Percentiles rank a stretch among this genome's conserved stretches.
phyloP scores from a whole-genome alignment of 208 protist genomes.

The Porcisia hertigi region DNA sequence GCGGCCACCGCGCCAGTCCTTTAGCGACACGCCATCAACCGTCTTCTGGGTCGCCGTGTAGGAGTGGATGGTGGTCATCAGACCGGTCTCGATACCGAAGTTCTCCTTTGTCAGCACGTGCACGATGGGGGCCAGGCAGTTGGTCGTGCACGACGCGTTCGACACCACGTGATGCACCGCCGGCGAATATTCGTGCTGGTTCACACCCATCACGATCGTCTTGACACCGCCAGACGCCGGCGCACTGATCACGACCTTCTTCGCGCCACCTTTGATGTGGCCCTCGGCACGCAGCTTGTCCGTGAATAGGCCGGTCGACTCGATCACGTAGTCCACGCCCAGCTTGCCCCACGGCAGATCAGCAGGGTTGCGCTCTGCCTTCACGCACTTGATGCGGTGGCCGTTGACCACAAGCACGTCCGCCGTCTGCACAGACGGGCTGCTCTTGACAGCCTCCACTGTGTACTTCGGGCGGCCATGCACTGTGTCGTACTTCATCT shows the following conservation, averaged over 20 bases:
- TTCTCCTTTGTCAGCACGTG: constrained; percentile 96
- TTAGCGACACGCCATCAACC: constrained; percentile 97
- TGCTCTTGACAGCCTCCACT: constrained; percentile 75
- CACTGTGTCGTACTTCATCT: constrained; percentile 97
- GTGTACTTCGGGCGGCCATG: constrained; percentile 93
- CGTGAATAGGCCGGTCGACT: constrained; percentile 99
- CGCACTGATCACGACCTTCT: constrained; percentile 99
- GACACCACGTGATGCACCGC: constrained; percentile 92
- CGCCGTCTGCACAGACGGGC: constrained; percentile 58
- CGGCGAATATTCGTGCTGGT: constrained; percentile 94
- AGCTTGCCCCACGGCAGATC: constrained; percentile 94
- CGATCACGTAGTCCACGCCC: constrained; percentile 97
- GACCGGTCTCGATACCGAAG: constrained; percentile 96
- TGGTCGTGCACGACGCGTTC: constrained; percentile 99
- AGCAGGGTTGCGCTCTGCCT: constrained; percentile 87
- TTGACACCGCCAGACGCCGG: constrained; percentile 95
- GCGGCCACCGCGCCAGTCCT: constrained; percentile 98
- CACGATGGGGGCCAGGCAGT: constrained; percentile 99
- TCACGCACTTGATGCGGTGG: constrained; percentile 76
- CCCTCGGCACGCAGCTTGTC: constrained; percentile 79
- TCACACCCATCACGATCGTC: constrained; percentile 99
- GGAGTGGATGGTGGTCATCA: constrained; percentile 99
- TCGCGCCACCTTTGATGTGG: constrained; percentile 96
- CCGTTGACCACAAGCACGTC: constrained; percentile 86
- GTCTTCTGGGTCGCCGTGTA: constrained; percentile 98